Conservation (phyloP, 805 yeast species). For the Pichia heedii region DNA sequence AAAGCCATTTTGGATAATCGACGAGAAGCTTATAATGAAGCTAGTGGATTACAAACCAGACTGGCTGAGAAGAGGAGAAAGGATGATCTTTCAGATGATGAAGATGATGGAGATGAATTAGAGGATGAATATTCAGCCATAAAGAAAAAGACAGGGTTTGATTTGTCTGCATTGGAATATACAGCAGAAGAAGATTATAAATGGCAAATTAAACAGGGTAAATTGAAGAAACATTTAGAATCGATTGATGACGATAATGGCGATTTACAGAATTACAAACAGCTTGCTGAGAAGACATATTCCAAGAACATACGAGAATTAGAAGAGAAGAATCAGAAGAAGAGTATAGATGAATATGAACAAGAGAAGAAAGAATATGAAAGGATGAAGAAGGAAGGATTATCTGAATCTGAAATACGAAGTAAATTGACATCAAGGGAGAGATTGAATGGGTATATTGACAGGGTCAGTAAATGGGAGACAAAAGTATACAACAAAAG, state of each 20-base stretch:
- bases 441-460: conserved; percentile 27
- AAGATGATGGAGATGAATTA: not conserved
- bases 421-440: conserved; percentile 28
- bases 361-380: conserved; percentile 27
- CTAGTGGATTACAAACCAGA: not conserved
- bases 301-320: conserved; percentile 39
- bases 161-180: conserved; percentile 33
- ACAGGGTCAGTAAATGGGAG: conserved; percentile 28
- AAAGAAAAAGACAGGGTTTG: conserved; percentile 24
- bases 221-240: conserved; percentile 26
- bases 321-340: conserved; percentile 10
- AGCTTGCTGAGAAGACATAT: conserved; percentile 55
- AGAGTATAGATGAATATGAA: conserved; percentile 32
- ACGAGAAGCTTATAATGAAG: conserved; percentile 10
- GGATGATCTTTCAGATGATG: not conserved
- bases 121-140: not conserved
- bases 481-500: conserved; percentile 31
- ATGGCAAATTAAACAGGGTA: conserved; percentile 31
- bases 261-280: conserved; percentile 41
- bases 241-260: conserved; percentile 17
- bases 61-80: not conserved
- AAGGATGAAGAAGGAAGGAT: conserved; percentile 17
- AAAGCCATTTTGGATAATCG: conserved; percentile 7
- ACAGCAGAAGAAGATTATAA: conserved; percentile 56
- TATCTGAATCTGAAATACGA: conserved; percentile 18